Evolutionary conservation across 2,329 filamentous ascomycete genomes (phyloP), one percentile per base, ranked within the genome.

Genomic region (Talaromyces sp.): DNA sequence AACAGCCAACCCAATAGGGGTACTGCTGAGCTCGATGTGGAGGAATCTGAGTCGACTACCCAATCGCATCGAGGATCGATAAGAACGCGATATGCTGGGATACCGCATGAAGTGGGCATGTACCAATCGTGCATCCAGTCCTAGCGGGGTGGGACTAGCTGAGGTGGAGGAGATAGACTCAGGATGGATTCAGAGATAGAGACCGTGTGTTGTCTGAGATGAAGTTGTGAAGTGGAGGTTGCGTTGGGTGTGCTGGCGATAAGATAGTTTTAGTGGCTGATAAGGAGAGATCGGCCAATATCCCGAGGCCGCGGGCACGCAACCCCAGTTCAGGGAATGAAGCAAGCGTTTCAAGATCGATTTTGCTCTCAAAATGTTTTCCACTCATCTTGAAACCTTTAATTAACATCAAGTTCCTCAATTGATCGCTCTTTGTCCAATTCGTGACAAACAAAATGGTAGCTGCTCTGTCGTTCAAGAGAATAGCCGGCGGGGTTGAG

Each of bases 401-500:
- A 14, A 31, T 27, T 22, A 31, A n/a, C 1, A 16, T 52, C 49
- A 19, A 33, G 2, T 9, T 16, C 31, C 7, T 52, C 14, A 16
- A 27, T 27, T 22, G 45, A 49, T 8, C 14, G 22, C 11, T 9
- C 45, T 31, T 33, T 33, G 22, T 50, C 49, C 3, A 27, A 31
- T 11, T 60, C 24, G 9, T 52, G 14, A 33, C 37, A 33, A 3
- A 52, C 49, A 58, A 11, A 37, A 66, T 66, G 52, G 59, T 52
- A 27, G 59, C 49, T 24, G 60, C 64, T 33, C 58, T 58, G 5
- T 47, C 57, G 8, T 59, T 50, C 54, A 54, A 60, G 41, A 63
- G n/a, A 52, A 43, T 31, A 49, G 22, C 64, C n/a, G 39, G 39
- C 22, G 52, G 19, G 43, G 31, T 11, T 11, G 22, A n/a, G 8